phyloP scores from a whole-genome alignment of 495 filamentous ascomycete genomes.

The Cercophora sp. region DNA sequence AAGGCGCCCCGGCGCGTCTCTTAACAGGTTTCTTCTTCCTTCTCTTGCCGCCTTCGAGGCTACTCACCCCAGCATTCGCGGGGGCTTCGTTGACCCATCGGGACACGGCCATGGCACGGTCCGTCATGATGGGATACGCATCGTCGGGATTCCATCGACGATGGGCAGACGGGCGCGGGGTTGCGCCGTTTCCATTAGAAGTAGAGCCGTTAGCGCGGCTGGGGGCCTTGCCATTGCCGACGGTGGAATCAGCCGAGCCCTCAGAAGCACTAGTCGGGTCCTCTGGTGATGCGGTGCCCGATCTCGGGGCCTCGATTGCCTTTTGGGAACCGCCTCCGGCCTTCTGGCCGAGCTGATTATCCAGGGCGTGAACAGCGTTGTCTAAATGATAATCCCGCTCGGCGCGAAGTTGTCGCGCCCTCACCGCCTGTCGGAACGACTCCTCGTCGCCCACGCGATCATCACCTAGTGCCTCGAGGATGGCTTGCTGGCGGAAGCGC shows the following conservation, averaged over 20 bases:
- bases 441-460: conserved; percentile 63
- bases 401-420: conserved; percentile 54
- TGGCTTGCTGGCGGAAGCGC: conserved; percentile 57
- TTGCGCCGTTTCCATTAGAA: neutral
- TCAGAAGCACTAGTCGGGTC: neutral
- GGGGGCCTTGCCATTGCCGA: neutral
- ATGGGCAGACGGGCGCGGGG: conserved; percentile 19
- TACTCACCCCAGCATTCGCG: conserved; percentile 1
- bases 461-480: conserved; percentile 60
- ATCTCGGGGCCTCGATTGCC: neutral
- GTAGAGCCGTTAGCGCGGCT: neutral
- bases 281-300: neutral
- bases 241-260: neutral
- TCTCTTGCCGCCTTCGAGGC: conserved; percentile 13
- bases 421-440: conserved; percentile 56
- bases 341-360: too few species aligned
- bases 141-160: conserved; percentile 63
- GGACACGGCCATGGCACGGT: conserved; percentile 61
- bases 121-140: conserved; percentile 66
- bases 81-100: conserved; percentile 54
- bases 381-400: conserved; percentile 44
- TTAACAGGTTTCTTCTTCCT: too few species aligned
- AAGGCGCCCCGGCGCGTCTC: too few species aligned
- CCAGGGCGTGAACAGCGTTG: conserved; percentile 22
- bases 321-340: too few species aligned